Conservation (phyloP, 2,329 filamentous ascomycete genomes). For the Scedosporium apiospermum region DNA sequence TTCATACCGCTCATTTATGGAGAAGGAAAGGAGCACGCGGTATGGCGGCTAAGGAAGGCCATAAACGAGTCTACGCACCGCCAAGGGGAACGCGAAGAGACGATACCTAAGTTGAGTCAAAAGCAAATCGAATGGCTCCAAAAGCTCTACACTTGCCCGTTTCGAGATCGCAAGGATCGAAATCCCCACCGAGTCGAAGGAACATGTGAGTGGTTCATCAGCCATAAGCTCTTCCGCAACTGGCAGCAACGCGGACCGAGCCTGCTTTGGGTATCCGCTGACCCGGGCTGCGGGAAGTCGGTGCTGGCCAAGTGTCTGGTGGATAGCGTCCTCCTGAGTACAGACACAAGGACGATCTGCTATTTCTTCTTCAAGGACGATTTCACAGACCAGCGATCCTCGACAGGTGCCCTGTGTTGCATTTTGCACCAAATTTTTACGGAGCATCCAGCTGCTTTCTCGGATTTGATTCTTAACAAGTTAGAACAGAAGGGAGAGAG, state of each 20-base stretch:
- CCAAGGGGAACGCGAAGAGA: too few species aligned
- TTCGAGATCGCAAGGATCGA: constrained; percentile 16
- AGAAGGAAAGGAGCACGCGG: constrained; percentile 17
- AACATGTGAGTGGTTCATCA: constrained; percentile 14
- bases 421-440: constrained; percentile 28
- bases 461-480: constrained; percentile 9
- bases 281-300: constrained; percentile 35
- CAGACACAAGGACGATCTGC: constrained; percentile 15
- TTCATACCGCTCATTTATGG: constrained; percentile 12
- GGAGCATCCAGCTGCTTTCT: constrained; percentile 14
- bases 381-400: constrained; percentile 21
- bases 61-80: constrained; percentile 10
- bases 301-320: constrained; percentile 27
- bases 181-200: constrained; percentile 21
- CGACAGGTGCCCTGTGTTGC: constrained; percentile 20
- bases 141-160: background rate
- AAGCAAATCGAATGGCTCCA: background rate
- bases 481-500: constrained; percentile 10
- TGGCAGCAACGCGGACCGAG: constrained; percentile 13
- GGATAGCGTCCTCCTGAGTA: constrained; percentile 17
- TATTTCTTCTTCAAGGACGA: constrained; percentile 40
- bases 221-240: constrained; percentile 9
- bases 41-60: constrained; percentile 22
- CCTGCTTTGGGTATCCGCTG: constrained; percentile 26
- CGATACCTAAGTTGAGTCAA: too few species aligned